Conservation (phyloP, 805 yeast species). For the Myxozyma mucilagina region DNA sequence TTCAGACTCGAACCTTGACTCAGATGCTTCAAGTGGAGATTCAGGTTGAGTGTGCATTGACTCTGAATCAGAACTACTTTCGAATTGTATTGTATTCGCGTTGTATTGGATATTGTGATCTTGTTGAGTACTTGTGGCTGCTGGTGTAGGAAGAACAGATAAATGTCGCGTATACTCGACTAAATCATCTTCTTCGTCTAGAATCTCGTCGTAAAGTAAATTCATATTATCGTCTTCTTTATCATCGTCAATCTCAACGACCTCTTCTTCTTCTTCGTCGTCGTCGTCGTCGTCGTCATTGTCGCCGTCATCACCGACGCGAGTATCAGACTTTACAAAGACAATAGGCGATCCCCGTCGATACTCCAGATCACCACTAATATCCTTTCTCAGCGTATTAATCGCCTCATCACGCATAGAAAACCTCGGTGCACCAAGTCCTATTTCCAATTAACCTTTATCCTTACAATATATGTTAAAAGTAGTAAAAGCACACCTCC, state of each 20-base stretch:
- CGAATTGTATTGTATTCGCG: too few species aligned
- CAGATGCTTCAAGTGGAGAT: too few species aligned
- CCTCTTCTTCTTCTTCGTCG: neutral
- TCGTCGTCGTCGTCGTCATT: conserved; percentile 5
- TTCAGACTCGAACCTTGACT: too few species aligned
- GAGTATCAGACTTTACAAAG: conserved; percentile 8
- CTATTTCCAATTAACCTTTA: neutral
- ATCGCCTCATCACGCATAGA: conserved; percentile 24
- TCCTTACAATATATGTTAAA: too few species aligned
- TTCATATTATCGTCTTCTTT: conserved; percentile 2
- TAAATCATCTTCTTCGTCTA: conserved; percentile 28
- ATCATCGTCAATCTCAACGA: conserved; percentile 1
- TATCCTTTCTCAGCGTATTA: neutral
- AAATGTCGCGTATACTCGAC: conserved; percentile 17
- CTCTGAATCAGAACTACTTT: too few species aligned
- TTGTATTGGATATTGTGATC: too few species aligned
- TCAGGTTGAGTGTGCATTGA: too few species aligned
- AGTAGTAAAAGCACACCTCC: neutral
- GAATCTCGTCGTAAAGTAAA: conserved; percentile 16
- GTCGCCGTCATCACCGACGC: neutral
- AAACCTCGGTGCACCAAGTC: conserved; percentile 8
- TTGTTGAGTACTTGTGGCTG: neutral
- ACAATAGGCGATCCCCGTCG: neutral
- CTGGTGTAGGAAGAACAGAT: conserved; percentile 31
- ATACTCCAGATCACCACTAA: neutral